Base-by-base conservation (phyloP, 2,329 filamentous ascomycete genomes). In the Lasiodiplodia theobromae region DNA sequence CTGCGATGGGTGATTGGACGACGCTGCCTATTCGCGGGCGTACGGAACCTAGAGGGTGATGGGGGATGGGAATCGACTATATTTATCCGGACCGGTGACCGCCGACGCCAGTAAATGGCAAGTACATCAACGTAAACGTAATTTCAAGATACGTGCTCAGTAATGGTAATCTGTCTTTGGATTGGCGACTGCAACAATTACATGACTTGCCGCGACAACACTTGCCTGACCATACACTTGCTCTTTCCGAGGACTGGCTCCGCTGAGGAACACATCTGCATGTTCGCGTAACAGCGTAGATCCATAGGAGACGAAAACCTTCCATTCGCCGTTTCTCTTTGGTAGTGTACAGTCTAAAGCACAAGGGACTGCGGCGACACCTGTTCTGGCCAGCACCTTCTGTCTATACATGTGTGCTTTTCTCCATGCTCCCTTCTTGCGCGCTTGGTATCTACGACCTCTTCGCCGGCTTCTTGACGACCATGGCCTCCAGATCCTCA, bases 401-500 rank as follows among this genome's bases (percentile, higher is more conserved):
- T 57, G 53, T 58, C 53, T 67, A 51, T 60, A 60, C 53, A 53
- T 37, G 28, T 25, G 44, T 51, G 54, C 58, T 52, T 21, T 44
- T 47, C 58, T 47, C 34, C 49, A 54, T 54, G 28, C 18, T 56
- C 64, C 12, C 54, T 14, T 49, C 63, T 38, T 67, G 40, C n/a
- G 44, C 62, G 38, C 23, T 47, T 58, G 47, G 49, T 54, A 47
- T 56, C 34, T 72, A 74, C 56, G 72, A 71, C 68, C 76, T 76
- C 72, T 68, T 72, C 71, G 74, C 69, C 71, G 76, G 76, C 77
- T 80, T 80, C 77, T 81, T 85, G 74, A 91, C 82, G 70, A 87
- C 82, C 83, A 92, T 85, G 72, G 86, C 83, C 80, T 92, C 91
- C 74, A 92, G 82, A 77, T 92, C 90, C 73, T 85, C 84, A 72